Base-by-base conservation (phyloP, 164 flowering plant genomes). In the Stephania cephalantha region DNA sequence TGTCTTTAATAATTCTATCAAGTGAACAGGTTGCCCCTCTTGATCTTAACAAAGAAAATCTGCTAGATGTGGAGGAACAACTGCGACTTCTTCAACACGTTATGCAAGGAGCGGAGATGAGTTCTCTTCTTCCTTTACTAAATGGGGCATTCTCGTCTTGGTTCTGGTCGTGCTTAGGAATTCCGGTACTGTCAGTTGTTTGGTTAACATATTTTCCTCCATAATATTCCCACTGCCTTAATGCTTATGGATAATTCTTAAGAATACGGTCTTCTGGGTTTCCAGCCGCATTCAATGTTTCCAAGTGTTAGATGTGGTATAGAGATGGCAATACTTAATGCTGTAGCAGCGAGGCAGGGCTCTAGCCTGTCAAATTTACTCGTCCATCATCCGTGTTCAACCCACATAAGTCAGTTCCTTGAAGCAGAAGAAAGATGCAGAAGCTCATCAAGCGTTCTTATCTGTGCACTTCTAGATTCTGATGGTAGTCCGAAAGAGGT, bases 241-340 rank as follows among this genome's bases (percentile, higher is more conserved):
- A 1, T n/a, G 44, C 50, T 69, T 69, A 20, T 22, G 7, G 15
- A 55, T 68, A 15, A 20, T 58, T 58, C 7, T 58, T 58, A 58
- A 58, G 2, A 58, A 58, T 58, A 20, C 15, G 65, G 42, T 35
- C 42, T 18, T 58, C 10, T 42, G 77, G 44, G 72, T 78, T 22
- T 81, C 58, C 81, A 95, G 98, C 91, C 90, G 67, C 71, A 65
- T 80, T 87, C 97, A 50, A 78, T 95, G 53, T 87, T 86, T 74
- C 97, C 99, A 35, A 95, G 99, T 87, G 99, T 93, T 64, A 79
- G 97, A 82, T 93, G 95, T 84, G 98, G 98, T 67, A 73, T 95
- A 72, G 99, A 95, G 85, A 93, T 92, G 97, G 98, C 99, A 30
- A 76, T 92, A 66, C 91, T 95, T 50, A 92, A 86, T 82, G 94